A percentile compares a stretch with the other conserved stretches of the same genome.
Conservation (phyloP, 2,329 filamentous ascomycete species). For the Beauveria rudraprayagi region DNA sequence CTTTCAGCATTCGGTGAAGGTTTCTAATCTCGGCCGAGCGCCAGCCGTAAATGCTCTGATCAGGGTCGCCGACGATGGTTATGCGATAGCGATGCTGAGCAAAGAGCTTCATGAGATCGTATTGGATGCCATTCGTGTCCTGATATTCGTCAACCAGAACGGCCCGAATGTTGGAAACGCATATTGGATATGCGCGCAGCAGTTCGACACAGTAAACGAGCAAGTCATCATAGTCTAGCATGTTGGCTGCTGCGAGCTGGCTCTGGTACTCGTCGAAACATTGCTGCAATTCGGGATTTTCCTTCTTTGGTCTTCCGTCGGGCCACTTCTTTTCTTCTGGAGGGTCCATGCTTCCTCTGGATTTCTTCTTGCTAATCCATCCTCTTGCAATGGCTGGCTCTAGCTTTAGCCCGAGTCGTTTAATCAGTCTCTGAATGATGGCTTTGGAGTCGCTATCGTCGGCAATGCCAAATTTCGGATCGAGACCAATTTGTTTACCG, state of each 20-base stretch:
- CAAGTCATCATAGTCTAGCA: slow-evolving; percentile 92
- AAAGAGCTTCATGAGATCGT: slow-evolving; percentile 85
- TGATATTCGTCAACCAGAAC: slow-evolving; percentile 97
- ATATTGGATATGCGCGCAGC: slow-evolving; percentile 62
- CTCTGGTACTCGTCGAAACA: slow-evolving; percentile 71
- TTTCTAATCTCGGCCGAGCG: slow-evolving; percentile 89
- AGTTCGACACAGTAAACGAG: slow-evolving; percentile 77
- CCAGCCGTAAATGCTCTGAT: slow-evolving; percentile 97
- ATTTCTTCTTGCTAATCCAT: slow-evolving; percentile 66
- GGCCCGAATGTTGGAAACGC: slow-evolving; percentile 81
- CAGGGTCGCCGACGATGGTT: slow-evolving; percentile 91
- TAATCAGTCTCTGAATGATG: slow-evolving; percentile 76
- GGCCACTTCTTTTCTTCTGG: slow-evolving; percentile 20
- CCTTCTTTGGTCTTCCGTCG: slow-evolving; percentile 26
- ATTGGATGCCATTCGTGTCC: slow-evolving; percentile 92
- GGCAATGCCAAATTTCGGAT: slow-evolving; percentile 81
- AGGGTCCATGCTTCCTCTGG: slow-evolving; percentile 40
- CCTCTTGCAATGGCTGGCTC: slow-evolving; percentile 64
- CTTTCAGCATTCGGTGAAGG: slow-evolving; percentile 64
- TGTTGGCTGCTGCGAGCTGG: slow-evolving; percentile 64
- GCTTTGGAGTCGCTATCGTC: slow-evolving; percentile 73
- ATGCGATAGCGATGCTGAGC: slow-evolving; percentile 66
- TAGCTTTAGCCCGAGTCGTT: slow-evolving; percentile 58
- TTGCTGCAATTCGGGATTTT: slow-evolving; percentile 53
- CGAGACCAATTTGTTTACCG: slow-evolving; percentile 73